Evolutionary conservation across 148 eudicot genomes (phyloP), one percentile per base, ranked within the genome.

Genomic region (Rhododendron ferrugineum): DNA sequence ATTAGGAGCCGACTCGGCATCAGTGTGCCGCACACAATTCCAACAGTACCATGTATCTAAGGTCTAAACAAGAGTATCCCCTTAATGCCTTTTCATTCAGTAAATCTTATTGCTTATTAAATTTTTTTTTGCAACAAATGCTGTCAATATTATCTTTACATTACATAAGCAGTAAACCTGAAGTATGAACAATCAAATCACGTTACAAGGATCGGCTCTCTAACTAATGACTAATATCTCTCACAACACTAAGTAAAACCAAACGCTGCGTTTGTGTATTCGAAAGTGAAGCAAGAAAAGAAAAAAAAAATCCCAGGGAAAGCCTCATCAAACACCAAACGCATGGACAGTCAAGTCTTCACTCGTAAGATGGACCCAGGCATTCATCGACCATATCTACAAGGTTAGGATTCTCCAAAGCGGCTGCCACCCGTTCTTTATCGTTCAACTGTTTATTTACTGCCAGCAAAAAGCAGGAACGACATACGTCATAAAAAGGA

Each of bases 361-460:
- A 96, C 37, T 82, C 92, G 75, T 78, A 96, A 1, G 98, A 88
- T 80, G 97, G 97, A 49, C 95, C 96, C 64, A 96, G 86, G 84
- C 99, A 96, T 80, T 96, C 97, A 26, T 96, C 95, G 16, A 96
- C 96, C 95, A 96, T 95, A 18, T 94, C 95, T 46, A 92, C 93
- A 26, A 96, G 98, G 88, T 94, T 93, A 0, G 97, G 99, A 87
- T 94, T 95, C 87, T 96, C 99, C 91, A 96, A 85, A 9, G 99
- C 99, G 47, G 99, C 98, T 68, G 98, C 98, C 28, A 96, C 96
- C 28, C 98, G 91, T 89, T 96, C 98, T 89, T 96, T 96, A 80
- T 96, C 99, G 47, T 95, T 96, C 93, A 96, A 91, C 88, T 96
- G 99, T 86, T 96, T 95, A 87, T 95, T 95, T 40, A 95, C 98